A percentile compares a stretch with the other conserved stretches of the same genome.
These are phyloP conservation scores for Proliferodiscus dingleyae DNA, from an alignment of 2,329 filamentous ascomycete species.

Conservation along the genomic window DNA sequence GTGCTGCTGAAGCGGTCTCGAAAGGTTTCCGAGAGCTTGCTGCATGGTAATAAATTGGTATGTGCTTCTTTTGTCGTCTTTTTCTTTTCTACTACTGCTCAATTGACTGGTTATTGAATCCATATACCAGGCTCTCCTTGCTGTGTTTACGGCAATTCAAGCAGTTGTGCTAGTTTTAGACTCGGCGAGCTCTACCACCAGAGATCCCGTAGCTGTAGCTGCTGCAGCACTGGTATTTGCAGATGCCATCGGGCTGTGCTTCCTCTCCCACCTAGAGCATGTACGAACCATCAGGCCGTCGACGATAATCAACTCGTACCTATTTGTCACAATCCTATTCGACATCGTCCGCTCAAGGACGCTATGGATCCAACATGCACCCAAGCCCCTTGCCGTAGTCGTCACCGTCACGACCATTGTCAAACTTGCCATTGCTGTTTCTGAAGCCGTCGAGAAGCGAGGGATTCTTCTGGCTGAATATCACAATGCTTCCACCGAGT, in stretches of 20 bases:
- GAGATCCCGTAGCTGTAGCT: constrained; percentile 11
- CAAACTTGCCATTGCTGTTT: constrained; percentile 17
- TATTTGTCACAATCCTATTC: constrained; percentile 22
- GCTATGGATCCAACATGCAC: constrained; percentile 13
- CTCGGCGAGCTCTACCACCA: constrained; percentile 1
- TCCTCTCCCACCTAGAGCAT: constrained; percentile 24
- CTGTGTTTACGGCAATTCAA: constrained; percentile 7
- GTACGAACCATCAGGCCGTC: constrained; percentile 19
- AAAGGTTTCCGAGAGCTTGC: constrained; percentile 9
- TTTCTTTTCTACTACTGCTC: no score
- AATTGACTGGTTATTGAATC: no score
- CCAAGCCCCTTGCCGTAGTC: constrained; percentile 1
- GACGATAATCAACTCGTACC: constrained; percentile 21
- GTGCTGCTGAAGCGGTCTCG: constrained; percentile 4
- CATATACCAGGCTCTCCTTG: constrained; percentile 26
- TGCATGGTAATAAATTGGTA: constrained; percentile 12
- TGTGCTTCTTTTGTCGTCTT: no score
- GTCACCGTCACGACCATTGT: constrained; percentile 12
- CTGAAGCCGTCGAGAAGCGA: constrained; percentile 20
- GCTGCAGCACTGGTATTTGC: constrained; percentile 18
- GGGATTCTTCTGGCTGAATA: constrained; percentile 11
- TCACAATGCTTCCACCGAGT: constrained; percentile 21
- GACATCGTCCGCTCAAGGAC: constrained; percentile 22
- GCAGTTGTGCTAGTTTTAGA: constrained; percentile 6
- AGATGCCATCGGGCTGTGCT: constrained; percentile 12